phyloP scores from a whole-genome alignment of 2,329 filamentous ascomycete species.

The Aspergillus viridinutans region DNA sequence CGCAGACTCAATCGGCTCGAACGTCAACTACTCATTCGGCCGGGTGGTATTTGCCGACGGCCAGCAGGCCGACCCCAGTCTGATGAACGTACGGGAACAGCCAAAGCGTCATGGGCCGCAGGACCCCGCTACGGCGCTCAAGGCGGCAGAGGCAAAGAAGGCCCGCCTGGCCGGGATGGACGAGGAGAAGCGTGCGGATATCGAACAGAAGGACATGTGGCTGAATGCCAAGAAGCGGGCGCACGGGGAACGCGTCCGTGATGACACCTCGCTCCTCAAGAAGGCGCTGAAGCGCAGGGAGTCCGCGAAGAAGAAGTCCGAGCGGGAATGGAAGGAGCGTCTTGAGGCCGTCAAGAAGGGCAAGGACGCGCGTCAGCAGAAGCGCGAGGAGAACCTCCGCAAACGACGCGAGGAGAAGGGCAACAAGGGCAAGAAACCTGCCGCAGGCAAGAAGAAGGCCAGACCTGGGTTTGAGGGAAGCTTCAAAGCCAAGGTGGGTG shows the following conservation, averaged over 20 bases:
- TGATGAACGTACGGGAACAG: slow-evolving; percentile 59
- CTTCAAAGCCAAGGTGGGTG: slow-evolving; percentile 53
- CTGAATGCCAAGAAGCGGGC: slow-evolving; percentile 82
- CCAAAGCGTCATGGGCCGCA: slow-evolving; percentile 76
- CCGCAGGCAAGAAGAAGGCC: slow-evolving; percentile 46
- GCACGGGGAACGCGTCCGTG: slow-evolving; percentile 82
- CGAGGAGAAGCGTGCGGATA: slow-evolving; percentile 74
- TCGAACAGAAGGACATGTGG: slow-evolving; percentile 93
- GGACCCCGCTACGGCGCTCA: slow-evolving; percentile 81
- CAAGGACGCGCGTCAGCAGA: slow-evolving; percentile 74
- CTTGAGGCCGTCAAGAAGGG: slow-evolving; percentile 68
- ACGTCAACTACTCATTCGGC: slow-evolving; percentile 80
- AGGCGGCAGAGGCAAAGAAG: slow-evolving; percentile 81
- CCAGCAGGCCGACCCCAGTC: slow-evolving; percentile 68
- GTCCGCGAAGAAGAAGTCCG: slow-evolving; percentile 82
- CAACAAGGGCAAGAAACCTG: slow-evolving; percentile 45
- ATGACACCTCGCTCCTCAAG: slow-evolving; percentile 83
- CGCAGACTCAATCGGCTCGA: slow-evolving; percentile 35
- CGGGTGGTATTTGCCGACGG: slow-evolving; percentile 89
- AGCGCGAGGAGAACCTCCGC: slow-evolving; percentile 73
- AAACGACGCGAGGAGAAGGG: slow-evolving; percentile 73
- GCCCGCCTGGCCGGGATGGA: slow-evolving; percentile 71
- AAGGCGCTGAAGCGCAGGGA: slow-evolving; percentile 95
- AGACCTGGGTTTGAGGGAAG: slow-evolving; percentile 69
- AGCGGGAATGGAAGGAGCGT: slow-evolving; percentile 78